Evolutionary conservation across 1,284 basidiomycete species (phyloP).

Genomic region (Pterulicium gracile): DNA sequence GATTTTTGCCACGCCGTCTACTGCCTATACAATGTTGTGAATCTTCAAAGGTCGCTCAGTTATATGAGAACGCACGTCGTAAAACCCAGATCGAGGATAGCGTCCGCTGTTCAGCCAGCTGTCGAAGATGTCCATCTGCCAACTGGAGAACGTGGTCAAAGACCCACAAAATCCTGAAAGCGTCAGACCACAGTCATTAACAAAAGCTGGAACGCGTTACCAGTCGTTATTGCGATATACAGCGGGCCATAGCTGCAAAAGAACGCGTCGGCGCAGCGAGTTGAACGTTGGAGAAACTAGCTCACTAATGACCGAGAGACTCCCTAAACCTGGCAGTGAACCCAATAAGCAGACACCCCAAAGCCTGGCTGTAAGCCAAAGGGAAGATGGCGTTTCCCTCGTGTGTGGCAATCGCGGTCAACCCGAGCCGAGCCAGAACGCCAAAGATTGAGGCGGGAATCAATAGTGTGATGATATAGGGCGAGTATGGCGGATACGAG

Average conservation of each 20-base stretch:
- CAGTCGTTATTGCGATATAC: slow-evolving; percentile 84
- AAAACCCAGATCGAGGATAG: slow-evolving; percentile 56
- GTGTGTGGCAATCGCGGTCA: slow-evolving; percentile 63
- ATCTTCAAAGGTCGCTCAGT: background rate
- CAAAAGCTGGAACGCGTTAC: slow-evolving; percentile 23
- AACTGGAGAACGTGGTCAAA: slow-evolving; percentile 91
- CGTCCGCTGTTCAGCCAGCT: slow-evolving; percentile 72
- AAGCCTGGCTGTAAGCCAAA: slow-evolving; percentile 79
- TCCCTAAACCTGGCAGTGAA: slow-evolving; percentile 58
- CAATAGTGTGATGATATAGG: slow-evolving; percentile 58
- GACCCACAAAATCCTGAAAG: slow-evolving; percentile 85
- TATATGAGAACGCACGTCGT: slow-evolving; percentile 58
- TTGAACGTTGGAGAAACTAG: slow-evolving; percentile 13
- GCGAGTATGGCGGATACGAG: slow-evolving; percentile 36
- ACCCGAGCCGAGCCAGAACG: slow-evolving; percentile 66
- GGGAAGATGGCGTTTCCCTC: slow-evolving; percentile 72
- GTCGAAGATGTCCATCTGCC: slow-evolving; percentile 84
- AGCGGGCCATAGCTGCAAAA: slow-evolving; percentile 69
- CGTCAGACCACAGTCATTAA: slow-evolving; percentile 1
- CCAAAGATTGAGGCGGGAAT: slow-evolving; percentile 74
- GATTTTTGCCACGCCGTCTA: slow-evolving; percentile 81
- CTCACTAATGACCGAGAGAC: slow-evolving; percentile 67
- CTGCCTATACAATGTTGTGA: slow-evolving; percentile 39
- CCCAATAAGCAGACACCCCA: slow-evolving; percentile 93
- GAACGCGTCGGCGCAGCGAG: background rate